Conservation (phyloP, 2,329 filamentous ascomycete species). For the Balansia obtecta region DNA sequence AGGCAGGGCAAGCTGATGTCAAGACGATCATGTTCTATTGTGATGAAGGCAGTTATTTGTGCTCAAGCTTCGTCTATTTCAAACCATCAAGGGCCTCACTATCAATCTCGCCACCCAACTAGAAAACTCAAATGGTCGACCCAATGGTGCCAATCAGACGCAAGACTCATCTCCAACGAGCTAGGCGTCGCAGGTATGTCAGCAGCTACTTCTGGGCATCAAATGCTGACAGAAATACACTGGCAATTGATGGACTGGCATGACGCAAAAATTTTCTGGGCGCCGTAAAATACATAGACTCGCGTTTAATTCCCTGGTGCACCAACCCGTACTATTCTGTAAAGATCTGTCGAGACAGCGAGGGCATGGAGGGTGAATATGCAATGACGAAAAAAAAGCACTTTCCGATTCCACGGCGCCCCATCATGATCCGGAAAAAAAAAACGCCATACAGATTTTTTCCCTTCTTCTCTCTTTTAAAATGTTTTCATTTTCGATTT, state of each 20-base stretch:
- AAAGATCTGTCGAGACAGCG: background rate
- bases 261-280: conserved; percentile 29
- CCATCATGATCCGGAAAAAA: conserved; percentile 15
- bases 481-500: conserved; percentile 7
- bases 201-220: conserved; percentile 37
- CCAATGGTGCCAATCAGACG: conserved; percentile 41
- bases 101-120: background rate
- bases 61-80: background rate
- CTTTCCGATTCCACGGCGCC: conserved; percentile 5
- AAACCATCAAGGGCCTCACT: background rate
- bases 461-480: background rate
- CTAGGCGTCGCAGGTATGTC: conserved; percentile 29
- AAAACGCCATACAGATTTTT: conserved; percentile 22
- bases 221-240: conserved; percentile 41
- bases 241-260: conserved; percentile 37
- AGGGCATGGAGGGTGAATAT: background rate
- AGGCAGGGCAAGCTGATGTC: conserved; percentile 28
- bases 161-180: conserved; percentile 40
- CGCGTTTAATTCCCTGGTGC: background rate
- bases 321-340: background rate
- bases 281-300: background rate
- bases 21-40: conserved; percentile 42
- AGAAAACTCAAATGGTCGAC: conserved; percentile 40
- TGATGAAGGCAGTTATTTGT: conserved; percentile 22
- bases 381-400: background rate